Base-by-base conservation (phyloP, 768 basidiomycete genomes). In the Tulasnella sp. region DNA sequence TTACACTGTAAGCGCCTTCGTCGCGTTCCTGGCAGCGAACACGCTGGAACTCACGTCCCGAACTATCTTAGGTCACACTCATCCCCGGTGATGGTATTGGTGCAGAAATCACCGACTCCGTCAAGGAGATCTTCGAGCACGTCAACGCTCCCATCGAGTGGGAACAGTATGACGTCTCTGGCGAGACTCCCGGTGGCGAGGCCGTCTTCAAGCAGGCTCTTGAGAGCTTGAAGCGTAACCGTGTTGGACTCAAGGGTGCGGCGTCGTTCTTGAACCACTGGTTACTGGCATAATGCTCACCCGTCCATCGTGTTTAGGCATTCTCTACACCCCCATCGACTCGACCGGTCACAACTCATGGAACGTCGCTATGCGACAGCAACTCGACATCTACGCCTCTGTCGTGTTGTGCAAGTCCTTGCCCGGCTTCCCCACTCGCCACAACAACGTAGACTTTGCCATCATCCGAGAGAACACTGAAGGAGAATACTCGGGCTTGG, bases 391-490 rank as follows among this genome's bases (percentile, higher is more conserved):
- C 83, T 99, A 98, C 86, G 98, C 98, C 34, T 98, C 97, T 14
- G 94, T 99, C 83, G 96, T 98, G 77, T 90, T 99, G 77, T 99
- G 97, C 93, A 99, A 99, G 88, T 96, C 97, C 72, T 91, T 99
- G 76, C 95, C 96, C 18, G 98, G 98, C 77, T 92, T 96, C 88
- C 94, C 97, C 64, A 99, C 98, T 50, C 94, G 98, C 82, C 98
- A 99, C 87, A 89, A 92, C 81, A 94, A 97, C 85, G 98, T 99
- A 85, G 97, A 99, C 88, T 98, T 98, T 86, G 97, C 95, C 84
- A 97, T 99, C 87, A 98, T 99, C 85, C 96, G 98, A 87, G 98
- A 99, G 87, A 99, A 99, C 88, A 99, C 98, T 22, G 98, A 99
- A 89, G 98, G 98, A 83, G 98, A 99, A 88, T 99, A 99, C 88